Conservation (phyloP, 177 flowering plant species). For the Tripterygium wilfordii region DNA sequence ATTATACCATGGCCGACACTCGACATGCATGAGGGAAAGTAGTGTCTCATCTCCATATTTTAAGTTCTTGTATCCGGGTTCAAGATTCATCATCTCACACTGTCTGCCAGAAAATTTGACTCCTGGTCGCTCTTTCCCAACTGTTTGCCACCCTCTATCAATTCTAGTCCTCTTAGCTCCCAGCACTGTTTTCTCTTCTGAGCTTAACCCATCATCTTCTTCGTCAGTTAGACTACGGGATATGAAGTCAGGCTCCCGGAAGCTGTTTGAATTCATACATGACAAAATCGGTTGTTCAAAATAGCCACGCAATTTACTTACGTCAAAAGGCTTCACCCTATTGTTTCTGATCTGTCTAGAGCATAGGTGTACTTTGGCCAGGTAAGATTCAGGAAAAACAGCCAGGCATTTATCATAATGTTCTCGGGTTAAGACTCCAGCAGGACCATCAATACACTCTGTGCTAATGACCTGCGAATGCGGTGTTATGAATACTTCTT, state of each 20-base stretch:
- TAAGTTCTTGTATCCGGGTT: conserved; percentile 11
- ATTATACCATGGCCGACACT: conserved; percentile 14
- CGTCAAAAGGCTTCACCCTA: conserved; percentile 67
- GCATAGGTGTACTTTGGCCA: conserved; percentile 60
- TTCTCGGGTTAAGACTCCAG: conserved; percentile 75
- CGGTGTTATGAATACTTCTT: conserved; percentile 91
- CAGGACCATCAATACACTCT: conserved; percentile 94
- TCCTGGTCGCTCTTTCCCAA: conserved; percentile 18
- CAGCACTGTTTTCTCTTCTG: conserved; percentile 28
- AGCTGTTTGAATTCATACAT: conserved; percentile 35
- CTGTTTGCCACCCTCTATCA: conserved; percentile 31
- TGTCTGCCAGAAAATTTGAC: conserved; percentile 16
- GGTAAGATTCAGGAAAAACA: conserved; percentile 39
- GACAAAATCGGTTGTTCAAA: conserved; percentile 69
- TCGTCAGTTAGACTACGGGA: conserved; percentile 12
- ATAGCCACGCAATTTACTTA: conserved; percentile 81
- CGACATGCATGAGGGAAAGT: conserved; percentile 25
- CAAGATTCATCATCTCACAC: conserved; percentile 10
- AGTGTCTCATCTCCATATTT: conserved; percentile 26
- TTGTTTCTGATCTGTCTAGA: conserved; percentile 66
- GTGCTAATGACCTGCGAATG: conserved; percentile 87
- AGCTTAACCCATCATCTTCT: conserved; percentile 48
- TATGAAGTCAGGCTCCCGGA: conserved; percentile 17
- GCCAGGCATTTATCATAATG: conserved; percentile 70
- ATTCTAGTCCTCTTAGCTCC: conserved; percentile 62